These are phyloP conservation scores for Ustilago nuda DNA, from an alignment of 1,284 basidiomycete genomes.

Conservation along the genomic window DNA sequence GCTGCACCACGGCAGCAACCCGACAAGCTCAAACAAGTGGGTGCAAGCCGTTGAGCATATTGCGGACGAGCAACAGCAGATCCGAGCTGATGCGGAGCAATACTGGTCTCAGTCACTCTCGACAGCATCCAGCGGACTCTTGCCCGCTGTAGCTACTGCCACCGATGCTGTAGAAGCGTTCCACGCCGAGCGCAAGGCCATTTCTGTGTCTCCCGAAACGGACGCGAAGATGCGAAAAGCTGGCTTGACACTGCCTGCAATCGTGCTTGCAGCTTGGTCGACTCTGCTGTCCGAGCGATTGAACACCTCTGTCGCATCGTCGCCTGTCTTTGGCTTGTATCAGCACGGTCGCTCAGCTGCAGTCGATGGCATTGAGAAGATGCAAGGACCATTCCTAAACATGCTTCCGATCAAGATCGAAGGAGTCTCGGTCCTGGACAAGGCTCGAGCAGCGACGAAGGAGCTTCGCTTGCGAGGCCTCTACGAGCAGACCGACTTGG, in stretches of 20 bases:
- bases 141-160: background rate
- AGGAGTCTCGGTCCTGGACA: conserved; percentile 12
- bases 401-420: conserved; percentile 49
- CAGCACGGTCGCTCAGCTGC: conserved; percentile 48
- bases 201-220: conserved; percentile 6
- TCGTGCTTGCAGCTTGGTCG: conserved; percentile 56
- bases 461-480: conserved; percentile 27
- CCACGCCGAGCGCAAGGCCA: conserved; percentile 13
- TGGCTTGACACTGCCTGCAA: conserved; percentile 30
- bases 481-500: conserved; percentile 49
- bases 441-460: conserved; percentile 11
- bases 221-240: conserved; percentile 29
- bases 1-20: conserved; percentile 33
- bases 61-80: conserved; percentile 13
- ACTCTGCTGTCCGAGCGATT: conserved; percentile 23
- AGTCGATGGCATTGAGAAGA: conserved; percentile 43
- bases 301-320: background rate
- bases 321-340: conserved; percentile 52
- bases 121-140: conserved; percentile 12
- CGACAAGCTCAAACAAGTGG: conserved; percentile 25
- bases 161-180: conserved; percentile 10
- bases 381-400: conserved; percentile 53
- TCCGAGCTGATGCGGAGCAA: conserved; percentile 11
- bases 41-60: conserved; percentile 32
- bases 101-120: conserved; percentile 35